Percentiles rank a stretch among this genome's conserved stretches.
Evolutionary conservation across 768 basidiomycete genomes (phyloP).

Genomic region (Lentinula boryana): DNA sequence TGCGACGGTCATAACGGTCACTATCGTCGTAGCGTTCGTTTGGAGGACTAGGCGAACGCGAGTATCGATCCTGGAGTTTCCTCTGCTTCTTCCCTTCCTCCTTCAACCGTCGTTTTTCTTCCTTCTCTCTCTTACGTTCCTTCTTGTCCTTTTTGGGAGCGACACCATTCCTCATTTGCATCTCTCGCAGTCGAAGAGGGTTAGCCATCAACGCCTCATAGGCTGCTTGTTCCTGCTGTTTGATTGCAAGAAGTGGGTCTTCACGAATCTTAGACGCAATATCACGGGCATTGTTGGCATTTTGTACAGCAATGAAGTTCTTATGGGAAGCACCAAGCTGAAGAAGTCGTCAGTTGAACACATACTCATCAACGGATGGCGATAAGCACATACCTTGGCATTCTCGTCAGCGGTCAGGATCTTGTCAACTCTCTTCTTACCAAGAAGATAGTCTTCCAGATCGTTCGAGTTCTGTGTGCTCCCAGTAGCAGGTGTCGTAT

Average conservation of each 20-base stretch:
- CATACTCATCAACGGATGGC: not conserved
- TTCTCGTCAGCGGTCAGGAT: conserved; percentile 89
- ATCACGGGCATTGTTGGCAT: conserved; percentile 86
- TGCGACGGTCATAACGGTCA: not conserved
- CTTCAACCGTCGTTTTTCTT: conserved; percentile 38
- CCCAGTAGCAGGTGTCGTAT: conserved; percentile 95
- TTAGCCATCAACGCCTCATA: conserved; percentile 83
- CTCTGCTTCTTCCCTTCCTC: conserved; percentile 15
- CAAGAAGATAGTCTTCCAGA: conserved; percentile 92
- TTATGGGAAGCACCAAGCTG: conserved; percentile 85
- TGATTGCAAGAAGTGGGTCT: conserved; percentile 95
- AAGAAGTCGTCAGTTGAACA: not conserved
- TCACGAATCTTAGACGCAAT: conserved; percentile 92
- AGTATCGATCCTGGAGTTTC: conserved; percentile 21
- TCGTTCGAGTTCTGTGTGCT: conserved; percentile 83
- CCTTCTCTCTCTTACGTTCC: conserved; percentile 50
- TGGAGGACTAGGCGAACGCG: conserved; percentile 40
- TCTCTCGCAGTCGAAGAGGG: conserved; percentile 74
- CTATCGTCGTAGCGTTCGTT: conserved; percentile 19
- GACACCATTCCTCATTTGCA: conserved; percentile 79
- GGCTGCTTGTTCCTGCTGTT: conserved; percentile 94
- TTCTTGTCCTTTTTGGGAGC: conserved; percentile 73
- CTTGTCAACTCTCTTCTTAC: conserved; percentile 97
- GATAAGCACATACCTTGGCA: conserved; percentile 54
- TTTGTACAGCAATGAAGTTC: conserved; percentile 91